phyloP scores from a whole-genome alignment of 441 rosid genomes.

The Aquilaria agallochum region DNA sequence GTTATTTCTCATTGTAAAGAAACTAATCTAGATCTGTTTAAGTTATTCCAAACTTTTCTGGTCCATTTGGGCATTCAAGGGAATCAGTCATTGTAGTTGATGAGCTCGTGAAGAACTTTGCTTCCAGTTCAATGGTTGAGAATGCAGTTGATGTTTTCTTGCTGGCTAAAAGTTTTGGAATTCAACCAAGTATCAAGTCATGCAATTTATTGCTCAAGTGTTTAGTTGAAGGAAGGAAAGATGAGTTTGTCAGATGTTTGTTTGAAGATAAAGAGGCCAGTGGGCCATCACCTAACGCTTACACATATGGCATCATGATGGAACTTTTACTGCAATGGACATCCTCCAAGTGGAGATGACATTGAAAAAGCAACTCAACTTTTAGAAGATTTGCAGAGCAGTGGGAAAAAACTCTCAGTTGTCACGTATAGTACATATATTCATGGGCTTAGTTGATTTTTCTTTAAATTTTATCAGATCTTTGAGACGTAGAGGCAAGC shows the following conservation, averaged over 20 bases:
- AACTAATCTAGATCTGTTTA: constrained; percentile 26
- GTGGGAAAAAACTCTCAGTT: constrained; percentile 29
- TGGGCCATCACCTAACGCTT: constrained; percentile 45
- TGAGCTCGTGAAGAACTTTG: constrained; percentile 47
- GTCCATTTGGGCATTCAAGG: constrained; percentile 20
- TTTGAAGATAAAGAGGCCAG: constrained; percentile 37
- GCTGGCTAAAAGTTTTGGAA: constrained; percentile 28
- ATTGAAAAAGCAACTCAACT: constrained; percentile 24
- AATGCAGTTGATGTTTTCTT: constrained; percentile 30
- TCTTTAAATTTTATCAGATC: constrained; percentile 30
- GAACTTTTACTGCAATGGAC: constrained; percentile 33
- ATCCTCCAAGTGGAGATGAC: constrained; percentile 21
- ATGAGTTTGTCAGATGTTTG: constrained; percentile 21
- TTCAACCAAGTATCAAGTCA: constrained; percentile 28
- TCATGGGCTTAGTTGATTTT: constrained; percentile 27
- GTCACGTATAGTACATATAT: constrained; percentile 43
- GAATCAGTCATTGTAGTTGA: constrained; percentile 22
- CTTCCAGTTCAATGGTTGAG: constrained; percentile 43
- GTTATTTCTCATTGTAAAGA: constrained; percentile 27
- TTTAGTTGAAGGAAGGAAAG: constrained; percentile 30
- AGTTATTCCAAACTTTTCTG: constrained; percentile 32
- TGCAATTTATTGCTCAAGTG: constrained; percentile 66
- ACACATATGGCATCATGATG: constrained; percentile 49
- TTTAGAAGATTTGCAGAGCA: constrained; percentile 38
- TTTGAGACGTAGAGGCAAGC: constrained; percentile 21